Evolutionary conservation across 345 rosid species (phyloP).

Genomic region (Aquilaria yunnanensis): DNA sequence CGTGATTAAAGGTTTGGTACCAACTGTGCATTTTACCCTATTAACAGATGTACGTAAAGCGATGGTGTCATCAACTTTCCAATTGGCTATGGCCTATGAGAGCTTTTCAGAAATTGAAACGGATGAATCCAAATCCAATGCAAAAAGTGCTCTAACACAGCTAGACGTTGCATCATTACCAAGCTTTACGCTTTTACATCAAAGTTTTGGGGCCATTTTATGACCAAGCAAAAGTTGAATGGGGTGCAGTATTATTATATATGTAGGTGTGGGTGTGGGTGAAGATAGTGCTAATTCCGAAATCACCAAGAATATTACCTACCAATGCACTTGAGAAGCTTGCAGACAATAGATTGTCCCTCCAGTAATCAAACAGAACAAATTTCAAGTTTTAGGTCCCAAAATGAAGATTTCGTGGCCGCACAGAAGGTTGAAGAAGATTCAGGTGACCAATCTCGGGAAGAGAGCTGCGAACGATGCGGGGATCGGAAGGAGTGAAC

Average conservation of each 20-base stretch:
- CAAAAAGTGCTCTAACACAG: not conserved
- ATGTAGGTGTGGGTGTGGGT: conserved; percentile 1
- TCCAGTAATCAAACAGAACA: not conserved
- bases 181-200: not conserved
- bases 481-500: not conserved
- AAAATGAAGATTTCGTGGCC: conserved; percentile 14
- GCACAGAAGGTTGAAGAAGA: conserved; percentile 24
- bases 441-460: no score
- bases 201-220: not conserved
- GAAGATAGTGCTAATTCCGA: conserved; percentile 3
- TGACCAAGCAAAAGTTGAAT: conserved; percentile 4
- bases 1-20: no score
- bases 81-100: no score
- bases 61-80: no score
- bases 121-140: not conserved
- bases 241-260: no score
- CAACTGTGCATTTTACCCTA: no score
- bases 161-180: conserved; percentile 6
- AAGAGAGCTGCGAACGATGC: conserved; percentile 19
- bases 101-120: no score
- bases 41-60: no score
- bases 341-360: conserved; percentile 1
- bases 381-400: not conserved
- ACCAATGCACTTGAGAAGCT: not conserved
- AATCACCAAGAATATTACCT: not conserved